These are phyloP conservation scores for Clonostachys chloroleuca DNA, from an alignment of 2,329 filamentous ascomycete genomes.

Conservation along the genomic window DNA sequence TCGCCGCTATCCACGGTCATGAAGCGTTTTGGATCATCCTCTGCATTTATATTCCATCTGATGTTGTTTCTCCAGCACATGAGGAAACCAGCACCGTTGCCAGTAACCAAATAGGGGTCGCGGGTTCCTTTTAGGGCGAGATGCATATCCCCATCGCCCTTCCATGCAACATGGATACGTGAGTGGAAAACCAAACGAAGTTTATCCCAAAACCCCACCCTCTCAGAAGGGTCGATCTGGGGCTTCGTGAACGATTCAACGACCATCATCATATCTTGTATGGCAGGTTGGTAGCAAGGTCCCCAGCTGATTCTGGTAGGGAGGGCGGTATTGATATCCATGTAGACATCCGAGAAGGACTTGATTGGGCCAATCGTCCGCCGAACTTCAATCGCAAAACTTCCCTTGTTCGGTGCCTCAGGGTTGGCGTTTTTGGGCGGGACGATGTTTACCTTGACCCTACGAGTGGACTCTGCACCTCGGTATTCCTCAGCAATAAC, in stretches of 20 bases:
- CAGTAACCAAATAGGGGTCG: slow-evolving; percentile 90
- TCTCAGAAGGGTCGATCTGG: slow-evolving; percentile 86
- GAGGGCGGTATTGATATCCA: slow-evolving; percentile 90
- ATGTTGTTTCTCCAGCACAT: slow-evolving; percentile 99
- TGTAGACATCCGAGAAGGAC: slow-evolving; percentile 86
- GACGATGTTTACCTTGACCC: slow-evolving; percentile 79
- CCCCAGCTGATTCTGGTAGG: slow-evolving; percentile 96
- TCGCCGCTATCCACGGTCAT: slow-evolving; percentile 96
- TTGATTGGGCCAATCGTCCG: slow-evolving; percentile 94
- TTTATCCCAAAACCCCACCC: slow-evolving; percentile 98
- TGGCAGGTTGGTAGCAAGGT: slow-evolving; percentile 93
- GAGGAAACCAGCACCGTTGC: slow-evolving; percentile 88
- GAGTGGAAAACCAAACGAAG: slow-evolving; percentile 93
- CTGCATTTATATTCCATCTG: slow-evolving; percentile 76
- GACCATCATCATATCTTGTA: slow-evolving; percentile 99
- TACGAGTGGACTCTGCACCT: slow-evolving; percentile 72
- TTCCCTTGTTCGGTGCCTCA: slow-evolving; percentile 49
- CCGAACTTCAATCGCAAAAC: slow-evolving; percentile 81
- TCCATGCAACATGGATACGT: slow-evolving; percentile 83
- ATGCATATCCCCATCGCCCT: slow-evolving; percentile 92
- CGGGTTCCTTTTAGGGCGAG: slow-evolving; percentile 86
- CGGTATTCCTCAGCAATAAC: slow-evolving; percentile 93
- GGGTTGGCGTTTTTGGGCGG: slow-evolving; percentile 60
- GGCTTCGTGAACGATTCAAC: slow-evolving; percentile 97
- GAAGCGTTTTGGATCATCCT: slow-evolving; percentile 85